phyloP scores from a whole-genome alignment of 305 asterid species.

The Fraxinus dipetala region DNA sequence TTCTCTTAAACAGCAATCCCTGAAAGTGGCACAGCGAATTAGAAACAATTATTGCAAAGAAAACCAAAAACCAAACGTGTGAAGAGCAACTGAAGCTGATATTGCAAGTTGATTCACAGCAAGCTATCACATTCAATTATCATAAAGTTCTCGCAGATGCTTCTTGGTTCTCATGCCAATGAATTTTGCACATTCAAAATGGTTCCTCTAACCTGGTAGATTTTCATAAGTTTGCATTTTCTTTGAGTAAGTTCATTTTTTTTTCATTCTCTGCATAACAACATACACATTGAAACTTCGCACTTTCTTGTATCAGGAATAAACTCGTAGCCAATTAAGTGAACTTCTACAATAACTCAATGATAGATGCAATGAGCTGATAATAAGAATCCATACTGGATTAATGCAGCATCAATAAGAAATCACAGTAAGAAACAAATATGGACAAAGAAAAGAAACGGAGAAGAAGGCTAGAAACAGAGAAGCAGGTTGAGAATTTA shows the following conservation, averaged over 20 bases:
- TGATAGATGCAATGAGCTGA: not conserved
- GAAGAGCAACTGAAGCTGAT: not conserved
- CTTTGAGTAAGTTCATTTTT: not conserved
- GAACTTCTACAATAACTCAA: not conserved
- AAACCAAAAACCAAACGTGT: not conserved
- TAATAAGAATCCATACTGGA: not conserved
- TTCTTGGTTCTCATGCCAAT: not conserved
- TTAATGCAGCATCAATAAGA: not conserved
- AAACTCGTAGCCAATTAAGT: not conserved
- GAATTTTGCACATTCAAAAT: not conserved
- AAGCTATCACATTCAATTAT: not conserved
- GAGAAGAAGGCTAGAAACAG: not conserved
- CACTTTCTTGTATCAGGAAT: not conserved
- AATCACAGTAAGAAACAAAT: not conserved
- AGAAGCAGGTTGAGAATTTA: not conserved
- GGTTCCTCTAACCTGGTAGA: not conserved
- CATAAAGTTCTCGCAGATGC: not conserved
- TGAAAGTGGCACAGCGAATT: constrained; percentile 29
- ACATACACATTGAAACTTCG: not conserved
- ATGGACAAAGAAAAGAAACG: not conserved
- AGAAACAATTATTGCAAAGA: not conserved
- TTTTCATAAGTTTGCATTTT: not conserved
- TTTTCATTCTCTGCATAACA: not conserved
- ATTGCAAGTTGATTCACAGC: not conserved
- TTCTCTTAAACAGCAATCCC: constrained; percentile 64